phyloP scores from a whole-genome alignment of 352 stramenopile species.

The Globisporangium apiculatum region DNA sequence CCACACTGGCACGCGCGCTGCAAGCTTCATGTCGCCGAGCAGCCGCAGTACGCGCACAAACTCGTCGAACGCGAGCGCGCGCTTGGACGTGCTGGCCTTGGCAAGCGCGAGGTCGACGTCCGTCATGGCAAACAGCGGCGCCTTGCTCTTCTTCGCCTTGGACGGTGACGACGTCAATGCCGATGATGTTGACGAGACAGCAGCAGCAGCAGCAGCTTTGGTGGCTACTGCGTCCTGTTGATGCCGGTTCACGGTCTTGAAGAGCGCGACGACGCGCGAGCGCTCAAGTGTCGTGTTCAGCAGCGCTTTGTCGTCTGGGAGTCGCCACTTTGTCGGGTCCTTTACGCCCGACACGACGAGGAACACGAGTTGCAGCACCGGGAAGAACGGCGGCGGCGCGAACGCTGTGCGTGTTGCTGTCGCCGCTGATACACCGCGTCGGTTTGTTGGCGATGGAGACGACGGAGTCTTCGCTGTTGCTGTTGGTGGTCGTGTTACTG shows the following conservation, averaged over 20 bases:
- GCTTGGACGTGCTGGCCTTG: constrained; percentile 42
- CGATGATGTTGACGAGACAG: background rate
- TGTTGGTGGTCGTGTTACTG: background rate
- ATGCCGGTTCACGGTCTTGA: constrained; percentile 33
- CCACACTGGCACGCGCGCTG: constrained; percentile 19
- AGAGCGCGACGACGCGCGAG: constrained; percentile 41
- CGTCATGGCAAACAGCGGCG: constrained; percentile 31
- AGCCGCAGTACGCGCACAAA: constrained; percentile 26
- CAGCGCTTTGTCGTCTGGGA: constrained; percentile 30
- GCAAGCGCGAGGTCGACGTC: constrained; percentile 59
- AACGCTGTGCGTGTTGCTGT: background rate
- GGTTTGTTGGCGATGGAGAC: background rate
- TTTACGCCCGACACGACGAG: constrained; percentile 35
- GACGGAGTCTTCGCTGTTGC: background rate
- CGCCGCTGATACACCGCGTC: no score
- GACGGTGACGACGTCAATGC: background rate
- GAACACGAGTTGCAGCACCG: constrained; percentile 41
- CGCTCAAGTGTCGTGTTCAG: constrained; percentile 40
- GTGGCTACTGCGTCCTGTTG: background rate
- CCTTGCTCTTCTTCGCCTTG: constrained; percentile 7
- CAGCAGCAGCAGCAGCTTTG: background rate
- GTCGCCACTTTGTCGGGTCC: constrained; percentile 21
- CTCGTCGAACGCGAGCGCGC: constrained; percentile 35
- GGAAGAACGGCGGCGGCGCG: constrained; percentile 11
- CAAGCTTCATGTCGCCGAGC: constrained; percentile 28